Base-by-base conservation (phyloP, 164 flowering plant genomes). In the Stephania yunnanensis region DNA sequence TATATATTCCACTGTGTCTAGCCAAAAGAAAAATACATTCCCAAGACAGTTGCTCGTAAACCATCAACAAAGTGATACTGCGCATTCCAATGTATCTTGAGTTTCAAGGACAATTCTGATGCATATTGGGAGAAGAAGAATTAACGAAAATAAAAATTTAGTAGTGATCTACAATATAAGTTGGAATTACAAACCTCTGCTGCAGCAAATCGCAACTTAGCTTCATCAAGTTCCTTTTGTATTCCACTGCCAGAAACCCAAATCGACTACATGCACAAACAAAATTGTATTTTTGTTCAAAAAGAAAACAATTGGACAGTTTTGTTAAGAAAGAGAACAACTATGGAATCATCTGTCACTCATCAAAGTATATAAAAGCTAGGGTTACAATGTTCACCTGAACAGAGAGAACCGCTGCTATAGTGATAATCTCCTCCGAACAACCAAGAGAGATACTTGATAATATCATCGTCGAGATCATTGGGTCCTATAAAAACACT, bases 161-260 rank as follows among this genome's bases (percentile, higher is more conserved):
- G 71, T 2, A 3, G 9, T 13, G 31, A 46, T 29, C 5, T 19
- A 48, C 19, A 30, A 12, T 46, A 15, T 12, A 48, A 50, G 15
- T 50, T 15, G 36, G 31, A 58, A 17, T 55, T 10, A 71, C 75
- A 25, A 81, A 92, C 99, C 99, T 96, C 98, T 73, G 99, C 93
- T 75, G 92, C 92, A 80, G 99, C 97, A 82, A 94, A 96, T 82
- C 92, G 83, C 82, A 88, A 80, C 82, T 90, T 96, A 64, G 90
- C 95, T 88, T 96, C 97, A 89, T 96, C 99, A 70, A 87, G 80
- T 79, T 96, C 92, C 82, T 85, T 96, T 73, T 91, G 91, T 78
- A 86, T 78, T 75, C 98, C 98, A 79, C 92, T 84, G 45, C 71
- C 76, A 71, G 92, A 85, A 78, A 88, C 83, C 98, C 97, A 96